Percentiles rank a stretch among this genome's conserved stretches.
phyloP scores from a whole-genome alignment of 2,329 filamentous ascomycete genomes.

The Mycosphaerella sp. region DNA sequence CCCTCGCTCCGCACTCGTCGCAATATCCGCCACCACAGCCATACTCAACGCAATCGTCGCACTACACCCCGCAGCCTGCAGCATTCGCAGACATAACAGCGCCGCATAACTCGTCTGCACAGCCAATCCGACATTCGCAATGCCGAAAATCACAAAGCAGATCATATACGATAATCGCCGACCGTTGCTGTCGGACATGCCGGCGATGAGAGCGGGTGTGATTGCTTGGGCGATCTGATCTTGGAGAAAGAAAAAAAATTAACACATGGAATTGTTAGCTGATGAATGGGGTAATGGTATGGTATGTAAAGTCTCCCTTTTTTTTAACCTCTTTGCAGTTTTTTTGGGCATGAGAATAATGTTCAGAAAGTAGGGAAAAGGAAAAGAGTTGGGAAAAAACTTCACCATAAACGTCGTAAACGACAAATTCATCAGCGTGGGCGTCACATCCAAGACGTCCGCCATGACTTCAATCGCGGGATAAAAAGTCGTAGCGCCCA shows the following conservation, averaged over 20 bases:
- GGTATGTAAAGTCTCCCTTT: no score
- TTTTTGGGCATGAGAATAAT: no score
- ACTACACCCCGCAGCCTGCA: conserved; percentile 41
- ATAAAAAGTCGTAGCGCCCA: conserved; percentile 46
- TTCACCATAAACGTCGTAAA: conserved; percentile 53
- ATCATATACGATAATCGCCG: conserved; percentile 26
- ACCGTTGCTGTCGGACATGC: conserved; percentile 28
- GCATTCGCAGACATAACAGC: conserved; percentile 29
- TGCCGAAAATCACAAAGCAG: conserved; percentile 28
- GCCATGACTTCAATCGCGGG: conserved; percentile 49
- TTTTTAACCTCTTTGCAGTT: no score
- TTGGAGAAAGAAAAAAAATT: no score
- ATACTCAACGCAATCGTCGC: conserved; percentile 35
- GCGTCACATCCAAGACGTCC: conserved; percentile 42
- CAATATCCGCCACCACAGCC: conserved; percentile 35
- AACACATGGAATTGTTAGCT: no score
- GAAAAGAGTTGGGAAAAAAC: no score
- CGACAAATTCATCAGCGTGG: conserved; percentile 44
- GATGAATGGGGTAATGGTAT: no score
- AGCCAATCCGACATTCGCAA: conserved; percentile 27
- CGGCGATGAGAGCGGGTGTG: conserved; percentile 27
- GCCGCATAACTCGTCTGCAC: conserved; percentile 26
- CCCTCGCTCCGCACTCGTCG: conserved; percentile 34
- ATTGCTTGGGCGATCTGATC: conserved; percentile 49
- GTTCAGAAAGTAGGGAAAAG: no score